Evolutionary conservation across 805 yeast species (phyloP).

Genomic region (Candida ascalaphidarum): DNA sequence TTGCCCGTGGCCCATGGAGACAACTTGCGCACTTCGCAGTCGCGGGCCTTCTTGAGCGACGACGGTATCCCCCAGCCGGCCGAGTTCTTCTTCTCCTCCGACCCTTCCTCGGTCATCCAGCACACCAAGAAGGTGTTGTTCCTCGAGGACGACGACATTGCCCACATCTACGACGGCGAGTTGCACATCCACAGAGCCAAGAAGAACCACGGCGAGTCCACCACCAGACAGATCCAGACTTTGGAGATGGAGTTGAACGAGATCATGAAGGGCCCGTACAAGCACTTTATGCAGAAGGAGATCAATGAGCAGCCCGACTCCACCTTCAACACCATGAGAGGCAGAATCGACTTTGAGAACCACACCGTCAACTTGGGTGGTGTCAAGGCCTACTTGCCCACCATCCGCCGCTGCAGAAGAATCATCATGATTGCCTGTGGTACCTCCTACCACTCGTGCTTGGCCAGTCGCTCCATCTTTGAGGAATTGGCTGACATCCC

Average conservation of each 20-base stretch:
- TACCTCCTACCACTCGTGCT: slow-evolving; percentile 96
- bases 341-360: slow-evolving; percentile 89
- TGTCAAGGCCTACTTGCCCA: slow-evolving; percentile 70
- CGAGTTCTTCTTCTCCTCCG: slow-evolving; percentile 93
- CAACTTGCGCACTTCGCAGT: slow-evolving; percentile 77
- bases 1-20: slow-evolving; percentile 49
- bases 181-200: slow-evolving; percentile 96
- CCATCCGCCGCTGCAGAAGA: slow-evolving; percentile 90
- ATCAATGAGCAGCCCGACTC: slow-evolving; percentile 98
- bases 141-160: slow-evolving; percentile 97
- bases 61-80: slow-evolving; percentile 90
- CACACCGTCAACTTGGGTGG: slow-evolving; percentile 82
- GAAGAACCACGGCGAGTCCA: slow-evolving; percentile 72
- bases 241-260: slow-evolving; percentile 94
- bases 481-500: slow-evolving; percentile 96
- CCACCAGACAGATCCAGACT: slow-evolving; percentile 93
- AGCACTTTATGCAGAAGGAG: slow-evolving; percentile 98
- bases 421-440: slow-evolving; percentile 99
- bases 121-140: slow-evolving; percentile 96
- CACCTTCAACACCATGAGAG: slow-evolving; percentile 97
- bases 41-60: slow-evolving; percentile 93
- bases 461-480: slow-evolving; percentile 92
- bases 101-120: slow-evolving; percentile 92
- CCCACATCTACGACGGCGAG: slow-evolving; percentile 97
- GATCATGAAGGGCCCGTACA: slow-evolving; percentile 95